These are phyloP conservation scores for Melanopsichium pennsylvanicum DNA, from an alignment of 1,284 basidiomycete species.

Conservation along the genomic window DNA sequence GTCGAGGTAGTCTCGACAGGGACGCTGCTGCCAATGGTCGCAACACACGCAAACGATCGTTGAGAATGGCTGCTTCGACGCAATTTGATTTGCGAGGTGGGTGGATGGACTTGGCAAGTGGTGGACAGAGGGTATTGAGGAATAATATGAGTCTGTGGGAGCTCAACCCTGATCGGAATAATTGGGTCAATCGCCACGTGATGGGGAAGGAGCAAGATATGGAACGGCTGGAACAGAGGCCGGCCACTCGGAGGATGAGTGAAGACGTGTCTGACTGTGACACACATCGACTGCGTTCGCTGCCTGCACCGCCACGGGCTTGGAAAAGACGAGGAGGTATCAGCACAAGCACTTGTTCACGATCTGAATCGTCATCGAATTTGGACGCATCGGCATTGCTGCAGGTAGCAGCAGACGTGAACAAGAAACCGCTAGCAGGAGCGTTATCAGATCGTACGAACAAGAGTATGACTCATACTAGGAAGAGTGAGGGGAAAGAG, in stretches of 20 bases:
- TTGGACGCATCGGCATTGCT: too few relatives aligned
- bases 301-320: constrained; percentile 28
- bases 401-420: too few relatives aligned
- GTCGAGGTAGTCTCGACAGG: constrained; percentile 17
- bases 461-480: background rate
- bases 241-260: background rate
- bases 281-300: background rate
- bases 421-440: background rate
- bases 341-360: too few relatives aligned
- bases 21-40: background rate
- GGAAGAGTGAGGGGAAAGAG: background rate
- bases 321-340: constrained; percentile 8
- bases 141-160: background rate
- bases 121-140: background rate
- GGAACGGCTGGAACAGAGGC: too few relatives aligned
- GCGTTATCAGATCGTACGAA: background rate
- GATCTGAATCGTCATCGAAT: too few relatives aligned
- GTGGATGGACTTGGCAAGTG: constrained; percentile 1
- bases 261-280: background rate
- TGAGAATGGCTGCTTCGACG: constrained; percentile 10
- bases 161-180: too few relatives aligned
- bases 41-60: background rate
- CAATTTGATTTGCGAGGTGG: constrained; percentile 1
- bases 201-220: too few relatives aligned
- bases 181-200: too few relatives aligned